phyloP scores from a whole-genome alignment of 306 rosid species.

The Herpetospermum pedunculosum region DNA sequence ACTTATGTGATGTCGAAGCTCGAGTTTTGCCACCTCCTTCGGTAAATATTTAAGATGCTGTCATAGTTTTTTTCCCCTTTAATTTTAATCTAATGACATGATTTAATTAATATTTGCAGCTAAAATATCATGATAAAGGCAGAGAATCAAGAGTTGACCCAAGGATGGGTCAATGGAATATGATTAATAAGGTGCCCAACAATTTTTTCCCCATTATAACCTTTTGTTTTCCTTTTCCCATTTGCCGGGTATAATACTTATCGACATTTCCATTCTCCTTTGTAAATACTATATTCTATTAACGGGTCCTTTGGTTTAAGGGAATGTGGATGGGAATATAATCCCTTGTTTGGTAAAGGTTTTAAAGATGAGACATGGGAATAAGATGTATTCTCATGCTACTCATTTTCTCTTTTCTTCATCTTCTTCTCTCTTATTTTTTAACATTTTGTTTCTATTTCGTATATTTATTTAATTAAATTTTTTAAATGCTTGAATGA shows the following conservation, averaged over 20 bases:
- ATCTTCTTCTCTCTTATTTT: no score
- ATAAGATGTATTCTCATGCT: no score
- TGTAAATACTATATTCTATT: no score
- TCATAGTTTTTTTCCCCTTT: background rate
- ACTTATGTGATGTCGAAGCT: constrained; percentile 27
- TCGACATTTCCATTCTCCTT: background rate
- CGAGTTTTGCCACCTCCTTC: constrained; percentile 57
- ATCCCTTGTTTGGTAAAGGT: no score
- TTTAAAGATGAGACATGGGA: no score
- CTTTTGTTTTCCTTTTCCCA: background rate
- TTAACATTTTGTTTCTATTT: no score
- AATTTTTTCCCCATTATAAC: background rate
- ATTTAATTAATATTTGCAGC: constrained; percentile 23
- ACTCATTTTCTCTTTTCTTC: no score
- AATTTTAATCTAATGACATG: background rate
- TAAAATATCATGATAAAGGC: constrained; percentile 42
- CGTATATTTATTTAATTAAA: no score
- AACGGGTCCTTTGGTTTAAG: no score
- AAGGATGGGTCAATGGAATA: constrained; percentile 72
- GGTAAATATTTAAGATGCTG: constrained; percentile 29
- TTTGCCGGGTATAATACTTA: background rate
- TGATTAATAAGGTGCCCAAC: constrained; percentile 55
- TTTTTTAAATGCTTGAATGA: no score
- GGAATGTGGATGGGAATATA: no score
- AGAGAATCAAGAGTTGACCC: constrained; percentile 37